These are phyloP conservation scores for Wickerhamia fluorescens DNA, from an alignment of 805 yeast genomes.

Conservation along the genomic window DNA sequence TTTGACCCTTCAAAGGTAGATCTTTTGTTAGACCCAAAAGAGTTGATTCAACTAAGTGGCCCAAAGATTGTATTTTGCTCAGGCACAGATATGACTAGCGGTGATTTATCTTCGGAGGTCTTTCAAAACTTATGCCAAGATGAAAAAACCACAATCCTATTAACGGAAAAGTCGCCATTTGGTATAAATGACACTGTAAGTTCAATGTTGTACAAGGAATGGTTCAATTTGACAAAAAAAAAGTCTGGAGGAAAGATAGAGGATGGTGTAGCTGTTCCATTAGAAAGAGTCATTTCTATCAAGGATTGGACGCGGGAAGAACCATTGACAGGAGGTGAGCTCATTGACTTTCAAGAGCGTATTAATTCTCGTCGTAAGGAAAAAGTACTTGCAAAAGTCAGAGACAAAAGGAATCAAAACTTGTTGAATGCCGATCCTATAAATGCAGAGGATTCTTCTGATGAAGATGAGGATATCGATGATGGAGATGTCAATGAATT, in stretches of 20 bases:
- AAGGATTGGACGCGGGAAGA: conserved; percentile 42
- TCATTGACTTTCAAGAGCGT: conserved; percentile 39
- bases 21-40: conserved; percentile 46
- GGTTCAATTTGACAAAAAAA: conserved; percentile 39
- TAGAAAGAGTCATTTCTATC: conserved; percentile 37
- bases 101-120: conserved; percentile 50
- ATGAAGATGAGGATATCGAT: conserved; percentile 16
- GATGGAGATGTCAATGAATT: conserved; percentile 13
- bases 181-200: conserved; percentile 38
- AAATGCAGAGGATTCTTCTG: conserved; percentile 26
- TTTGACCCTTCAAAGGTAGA: conserved; percentile 67
- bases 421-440: conserved; percentile 30
- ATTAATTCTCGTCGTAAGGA: conserved; percentile 42
- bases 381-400: conserved; percentile 32
- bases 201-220: conserved; percentile 42
- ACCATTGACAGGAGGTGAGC: conserved; percentile 42
- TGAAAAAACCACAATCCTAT: conserved; percentile 60
- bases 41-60: conserved; percentile 48
- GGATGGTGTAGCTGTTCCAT: conserved; percentile 58
- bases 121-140: conserved; percentile 52
- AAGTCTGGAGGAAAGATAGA: conserved; percentile 34
- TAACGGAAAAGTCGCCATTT: conserved; percentile 59
- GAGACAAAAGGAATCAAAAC: conserved; percentile 34
- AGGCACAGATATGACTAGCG: conserved; percentile 57
- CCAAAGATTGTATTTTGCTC: conserved; percentile 79